Conservation (phyloP, 805 yeast genomes). For the Myxozyma nipponensis region DNA sequence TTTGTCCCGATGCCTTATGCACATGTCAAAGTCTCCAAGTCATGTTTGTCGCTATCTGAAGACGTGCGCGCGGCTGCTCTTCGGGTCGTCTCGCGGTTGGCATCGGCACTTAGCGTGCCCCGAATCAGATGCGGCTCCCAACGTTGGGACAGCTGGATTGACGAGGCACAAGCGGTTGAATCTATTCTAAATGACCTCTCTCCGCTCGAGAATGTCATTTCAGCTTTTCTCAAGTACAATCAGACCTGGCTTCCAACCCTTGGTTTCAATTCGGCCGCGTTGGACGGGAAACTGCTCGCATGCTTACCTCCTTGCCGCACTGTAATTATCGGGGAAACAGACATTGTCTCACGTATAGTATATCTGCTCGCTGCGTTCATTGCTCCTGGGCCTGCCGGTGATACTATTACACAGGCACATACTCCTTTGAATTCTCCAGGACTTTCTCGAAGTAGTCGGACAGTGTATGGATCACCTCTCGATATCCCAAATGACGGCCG, state of each 20-base stretch:
- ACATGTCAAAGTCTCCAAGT: background rate
- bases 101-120: constrained; percentile 1
- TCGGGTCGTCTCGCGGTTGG: background rate
- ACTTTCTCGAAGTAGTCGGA: background rate
- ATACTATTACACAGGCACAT: background rate
- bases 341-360: background rate
- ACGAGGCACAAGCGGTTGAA: background rate
- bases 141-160: constrained; percentile 2
- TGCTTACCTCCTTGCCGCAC: background rate
- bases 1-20: background rate
- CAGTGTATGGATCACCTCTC: background rate
- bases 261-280: background rate
- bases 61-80: background rate
- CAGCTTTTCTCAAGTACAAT: background rate
- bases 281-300: background rate
- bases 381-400: background rate
- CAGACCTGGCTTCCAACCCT: background rate
- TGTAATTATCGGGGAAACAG: background rate
- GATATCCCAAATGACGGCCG: background rate
- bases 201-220: background rate
- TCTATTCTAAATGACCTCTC: background rate
- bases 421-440: background rate
- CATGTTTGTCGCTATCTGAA: constrained; percentile 1
- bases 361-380: constrained; percentile 5
- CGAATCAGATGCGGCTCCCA: constrained; percentile 1